Conservation (phyloP, 495 filamentous ascomycete genomes). For the Aspergillus sparsus region DNA sequence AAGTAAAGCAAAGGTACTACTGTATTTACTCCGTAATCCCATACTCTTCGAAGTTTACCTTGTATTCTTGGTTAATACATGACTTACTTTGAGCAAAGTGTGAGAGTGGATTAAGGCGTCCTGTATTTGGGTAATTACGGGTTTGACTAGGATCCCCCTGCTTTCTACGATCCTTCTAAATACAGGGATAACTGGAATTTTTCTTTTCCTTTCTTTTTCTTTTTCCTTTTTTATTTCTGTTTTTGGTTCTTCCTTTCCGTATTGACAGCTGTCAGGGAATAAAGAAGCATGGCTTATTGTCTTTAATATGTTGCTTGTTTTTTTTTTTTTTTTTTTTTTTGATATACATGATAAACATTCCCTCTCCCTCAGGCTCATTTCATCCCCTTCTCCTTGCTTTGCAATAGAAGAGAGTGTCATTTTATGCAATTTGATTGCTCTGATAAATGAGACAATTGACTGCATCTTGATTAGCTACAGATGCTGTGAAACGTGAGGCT, state of each 20-base stretch:
- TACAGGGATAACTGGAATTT: background rate
- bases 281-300: no score
- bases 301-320: background rate
- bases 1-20: no score
- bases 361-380: background rate
- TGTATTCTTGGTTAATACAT: no score
- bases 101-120: background rate
- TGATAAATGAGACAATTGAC: conserved; percentile 1
- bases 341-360: background rate
- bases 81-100: no score
- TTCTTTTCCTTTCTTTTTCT: background rate
- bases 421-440: background rate
- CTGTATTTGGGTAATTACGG: background rate
- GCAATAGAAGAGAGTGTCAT: background rate
- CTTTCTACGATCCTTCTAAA: background rate
- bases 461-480: background rate
- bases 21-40: no score
- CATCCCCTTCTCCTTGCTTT: background rate
- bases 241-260: background rate
- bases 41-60: no score
- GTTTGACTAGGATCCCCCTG: conserved; percentile 6
- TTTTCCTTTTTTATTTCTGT: background rate
- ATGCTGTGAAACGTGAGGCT: conserved; percentile 13
- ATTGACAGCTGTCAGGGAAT: background rate
- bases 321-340: background rate